Percentiles rank a stretch among this genome's conserved stretches.
Conservation (phyloP, 2,329 filamentous ascomycete species). For the Ophiostoma piceae region DNA sequence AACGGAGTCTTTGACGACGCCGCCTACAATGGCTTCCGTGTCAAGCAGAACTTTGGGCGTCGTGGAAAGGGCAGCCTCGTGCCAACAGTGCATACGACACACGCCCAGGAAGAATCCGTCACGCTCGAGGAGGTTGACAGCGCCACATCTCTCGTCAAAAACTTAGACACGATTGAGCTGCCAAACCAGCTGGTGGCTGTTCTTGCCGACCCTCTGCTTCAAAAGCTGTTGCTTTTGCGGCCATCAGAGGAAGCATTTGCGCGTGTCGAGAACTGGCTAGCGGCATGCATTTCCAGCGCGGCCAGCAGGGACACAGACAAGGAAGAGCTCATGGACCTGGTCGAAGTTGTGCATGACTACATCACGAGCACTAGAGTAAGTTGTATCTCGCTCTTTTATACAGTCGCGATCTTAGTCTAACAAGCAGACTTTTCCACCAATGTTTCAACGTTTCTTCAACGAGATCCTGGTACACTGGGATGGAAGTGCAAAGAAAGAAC, state of each 20-base stretch:
- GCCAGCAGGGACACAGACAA: conserved; percentile 42
- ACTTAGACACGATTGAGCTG: conserved; percentile 70
- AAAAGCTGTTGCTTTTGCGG: conserved; percentile 67
- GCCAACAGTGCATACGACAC: conserved; percentile 67
- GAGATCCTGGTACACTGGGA: conserved; percentile 58
- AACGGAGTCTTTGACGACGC: conserved; percentile 29
- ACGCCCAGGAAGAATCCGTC: conserved; percentile 62
- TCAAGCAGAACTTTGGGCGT: conserved; percentile 35
- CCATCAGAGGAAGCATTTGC: conserved; percentile 48
- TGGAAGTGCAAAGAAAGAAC: conserved; percentile 48
- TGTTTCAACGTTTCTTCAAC: conserved; percentile 37
- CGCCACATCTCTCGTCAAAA: conserved; percentile 62
- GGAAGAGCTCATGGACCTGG: conserved; percentile 47
- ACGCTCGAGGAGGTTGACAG: conserved; percentile 75
- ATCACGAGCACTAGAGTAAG: conserved; percentile 52
- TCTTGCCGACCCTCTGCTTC: conserved; percentile 68
- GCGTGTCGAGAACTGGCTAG: conserved; percentile 56
- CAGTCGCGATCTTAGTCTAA: background rate
- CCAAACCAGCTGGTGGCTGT: conserved; percentile 78
- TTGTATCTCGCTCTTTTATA: background rate
- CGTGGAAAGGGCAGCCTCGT: conserved; percentile 36
- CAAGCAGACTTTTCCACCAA: conserved; percentile 26
- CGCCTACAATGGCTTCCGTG: conserved; percentile 55
- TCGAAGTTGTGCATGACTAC: conserved; percentile 53
- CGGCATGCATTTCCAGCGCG: conserved; percentile 51